Evolutionary conservation across 73 alveolate genomes (phyloP), one percentile per base, ranked within the genome.

Genomic region (Stentor coeruleus): DNA sequence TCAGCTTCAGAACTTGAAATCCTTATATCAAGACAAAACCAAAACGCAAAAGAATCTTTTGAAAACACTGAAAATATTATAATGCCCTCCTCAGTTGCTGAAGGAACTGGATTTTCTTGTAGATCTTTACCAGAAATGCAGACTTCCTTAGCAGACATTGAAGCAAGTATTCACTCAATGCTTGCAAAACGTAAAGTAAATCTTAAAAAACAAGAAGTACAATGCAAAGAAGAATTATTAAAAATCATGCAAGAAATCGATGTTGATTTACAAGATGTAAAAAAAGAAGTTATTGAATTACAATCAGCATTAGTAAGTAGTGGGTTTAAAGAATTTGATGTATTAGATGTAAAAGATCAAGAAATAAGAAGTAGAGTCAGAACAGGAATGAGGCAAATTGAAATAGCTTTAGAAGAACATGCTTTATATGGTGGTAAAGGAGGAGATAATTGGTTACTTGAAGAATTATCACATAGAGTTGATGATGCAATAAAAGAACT

Each of bases 341-440:
- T 20, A 20, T 57, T 57, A 57, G 73, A 57, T 20, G 73, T 20
- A 57, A 57, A 31, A 31, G 0, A n/a, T 31, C 15, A 31, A n/a
- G 28, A 57, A 20, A 31, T 31, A 57, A 57, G 73, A 57, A 20
- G 35, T 20, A 57, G 73, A 57, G 73, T 57, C 28, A 57, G 28
- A 57, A 31, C 15, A 20, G 73, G 28, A 20, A 57, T 57, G 15
- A 31, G 73, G 73, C 73, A 57, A 2, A 31, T 57, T 20, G 73
- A 57, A 57, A 57, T 31, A 20, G 73, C 73, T n/a, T 57, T 57
- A 2, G 73, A 57, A 57, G 73, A 57, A n/a, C 73, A 57, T 57
- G 73, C 73, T 0, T 31, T 57, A 20, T 57, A 57, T 57, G 73
- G 73, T 0, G 73, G 73, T 20, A 57, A 57, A 57, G 73, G 73